phyloP scores from a whole-genome alignment of 164 flowering plant species.

The Aristolochia fimbriata region DNA sequence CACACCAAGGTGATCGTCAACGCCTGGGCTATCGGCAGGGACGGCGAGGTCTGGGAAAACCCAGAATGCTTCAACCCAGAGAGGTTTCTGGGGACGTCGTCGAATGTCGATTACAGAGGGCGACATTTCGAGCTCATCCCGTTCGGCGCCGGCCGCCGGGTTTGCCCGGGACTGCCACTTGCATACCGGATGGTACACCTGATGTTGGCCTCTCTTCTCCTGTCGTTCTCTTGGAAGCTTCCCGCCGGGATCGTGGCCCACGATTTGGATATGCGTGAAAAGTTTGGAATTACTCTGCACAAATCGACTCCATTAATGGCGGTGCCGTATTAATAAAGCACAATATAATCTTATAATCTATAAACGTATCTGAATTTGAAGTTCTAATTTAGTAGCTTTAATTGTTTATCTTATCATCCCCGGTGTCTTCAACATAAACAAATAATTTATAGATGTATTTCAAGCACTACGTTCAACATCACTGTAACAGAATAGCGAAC shows the following conservation, averaged over 20 bases:
- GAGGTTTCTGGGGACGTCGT: constrained; percentile 25
- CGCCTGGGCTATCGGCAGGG: constrained; percentile 30
- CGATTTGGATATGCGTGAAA: neutral
- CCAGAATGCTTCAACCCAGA: constrained; percentile 22
- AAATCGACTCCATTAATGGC: neutral
- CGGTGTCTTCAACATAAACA: no score
- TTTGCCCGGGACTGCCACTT: constrained; percentile 11
- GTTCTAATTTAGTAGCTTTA: no score
- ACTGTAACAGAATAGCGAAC: no score
- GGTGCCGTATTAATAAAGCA: no score
- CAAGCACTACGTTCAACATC: no score
- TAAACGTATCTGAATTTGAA: no score
- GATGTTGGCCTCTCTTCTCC: constrained; percentile 12
- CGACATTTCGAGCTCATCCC: constrained; percentile 9
- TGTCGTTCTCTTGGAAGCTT: constrained; percentile 2
- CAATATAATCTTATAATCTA: no score
- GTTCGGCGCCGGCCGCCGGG: constrained; percentile 16
- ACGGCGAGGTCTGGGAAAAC: constrained; percentile 20
- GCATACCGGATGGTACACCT: constrained; percentile 13
- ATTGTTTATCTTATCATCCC: no score
- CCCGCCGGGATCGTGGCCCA: neutral
- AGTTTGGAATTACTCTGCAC: neutral
- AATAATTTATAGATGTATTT: no score
- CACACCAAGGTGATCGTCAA: constrained; percentile 26
- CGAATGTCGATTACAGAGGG: neutral